Evolutionary conservation across 2,329 filamentous ascomycete genomes (phyloP).

Genomic region (Myriangium duriaei): DNA sequence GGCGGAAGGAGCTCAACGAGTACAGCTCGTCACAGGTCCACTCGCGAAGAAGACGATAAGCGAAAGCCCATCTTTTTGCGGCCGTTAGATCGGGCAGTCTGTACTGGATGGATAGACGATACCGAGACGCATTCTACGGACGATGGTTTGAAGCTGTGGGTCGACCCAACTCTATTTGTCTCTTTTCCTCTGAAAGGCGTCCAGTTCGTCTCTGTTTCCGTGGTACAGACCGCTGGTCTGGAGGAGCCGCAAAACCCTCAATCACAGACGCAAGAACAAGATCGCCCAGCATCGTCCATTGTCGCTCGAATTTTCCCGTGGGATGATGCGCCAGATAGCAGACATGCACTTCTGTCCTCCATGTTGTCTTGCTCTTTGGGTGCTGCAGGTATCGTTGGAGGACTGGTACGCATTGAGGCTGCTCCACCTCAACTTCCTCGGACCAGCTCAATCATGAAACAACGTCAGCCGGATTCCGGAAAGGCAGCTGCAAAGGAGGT

Average conservation of each 20-base stretch:
- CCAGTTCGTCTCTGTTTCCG: slow-evolving; percentile 67
- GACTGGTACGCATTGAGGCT: slow-evolving; percentile 75
- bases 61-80: slow-evolving; percentile 62
- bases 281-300: slow-evolving; percentile 51
- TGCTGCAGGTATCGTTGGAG: slow-evolving; percentile 63
- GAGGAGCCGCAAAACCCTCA: slow-evolving; percentile 61
- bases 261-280: slow-evolving; percentile 48
- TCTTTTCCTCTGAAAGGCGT: slow-evolving; percentile 62
- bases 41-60: slow-evolving; percentile 51
- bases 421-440: slow-evolving; percentile 61
- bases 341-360: slow-evolving; percentile 67
- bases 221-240: slow-evolving; percentile 71
- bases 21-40: slow-evolving; percentile 48
- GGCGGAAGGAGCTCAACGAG: slow-evolving; percentile 60
- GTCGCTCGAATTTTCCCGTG: slow-evolving; percentile 66
- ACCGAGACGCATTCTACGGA: slow-evolving; percentile 38
- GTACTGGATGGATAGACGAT: slow-evolving; percentile 60
- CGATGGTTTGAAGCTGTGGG: slow-evolving; percentile 61
- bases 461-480: slow-evolving; percentile 14
- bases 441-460: slow-evolving; percentile 37
- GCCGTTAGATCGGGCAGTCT: slow-evolving; percentile 58
- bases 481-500: slow-evolving; percentile 25
- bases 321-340: slow-evolving; percentile 75
- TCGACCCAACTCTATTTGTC: slow-evolving; percentile 65
- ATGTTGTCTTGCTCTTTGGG: slow-evolving; percentile 63